Conservation (phyloP, 108 stramenopile species). For the Skeletonema potamos region DNA sequence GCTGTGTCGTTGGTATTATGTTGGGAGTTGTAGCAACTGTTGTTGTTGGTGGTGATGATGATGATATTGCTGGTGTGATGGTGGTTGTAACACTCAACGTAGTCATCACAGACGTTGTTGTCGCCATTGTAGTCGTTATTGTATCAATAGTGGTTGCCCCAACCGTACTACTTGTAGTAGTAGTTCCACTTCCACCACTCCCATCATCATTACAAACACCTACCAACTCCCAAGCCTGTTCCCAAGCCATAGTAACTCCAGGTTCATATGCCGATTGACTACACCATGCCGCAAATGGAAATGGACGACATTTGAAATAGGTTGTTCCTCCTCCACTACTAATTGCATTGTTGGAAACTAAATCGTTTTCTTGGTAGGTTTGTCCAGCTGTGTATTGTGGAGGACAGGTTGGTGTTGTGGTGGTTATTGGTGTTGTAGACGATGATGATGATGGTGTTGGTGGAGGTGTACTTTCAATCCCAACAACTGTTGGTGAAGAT, state of each 20-base stretch:
- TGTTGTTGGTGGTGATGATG: background rate
- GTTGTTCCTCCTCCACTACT: too few species aligned
- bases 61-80: background rate
- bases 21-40: background rate
- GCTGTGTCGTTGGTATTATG: background rate
- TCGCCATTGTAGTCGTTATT: background rate
- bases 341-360: slow-evolving; percentile 10
- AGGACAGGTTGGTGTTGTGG: background rate
- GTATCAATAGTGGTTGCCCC: background rate
- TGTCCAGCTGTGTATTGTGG: background rate
- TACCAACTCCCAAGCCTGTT: slow-evolving; percentile 35
- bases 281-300: slow-evolving; percentile 31
- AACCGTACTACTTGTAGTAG: background rate
- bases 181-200: background rate
- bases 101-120: background rate
- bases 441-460: background rate
- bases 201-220: slow-evolving; percentile 17
- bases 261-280: slow-evolving; percentile 39
- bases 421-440: background rate
- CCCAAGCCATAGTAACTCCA: slow-evolving; percentile 26
- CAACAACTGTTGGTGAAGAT: background rate
- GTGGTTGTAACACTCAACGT: background rate
- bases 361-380: slow-evolving; percentile 16
- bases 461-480: background rate
- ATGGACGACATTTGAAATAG: slow-evolving; percentile 31